Base-by-base conservation (phyloP, 768 basidiomycete genomes). In the Sistotremastrum niveocremeum region DNA sequence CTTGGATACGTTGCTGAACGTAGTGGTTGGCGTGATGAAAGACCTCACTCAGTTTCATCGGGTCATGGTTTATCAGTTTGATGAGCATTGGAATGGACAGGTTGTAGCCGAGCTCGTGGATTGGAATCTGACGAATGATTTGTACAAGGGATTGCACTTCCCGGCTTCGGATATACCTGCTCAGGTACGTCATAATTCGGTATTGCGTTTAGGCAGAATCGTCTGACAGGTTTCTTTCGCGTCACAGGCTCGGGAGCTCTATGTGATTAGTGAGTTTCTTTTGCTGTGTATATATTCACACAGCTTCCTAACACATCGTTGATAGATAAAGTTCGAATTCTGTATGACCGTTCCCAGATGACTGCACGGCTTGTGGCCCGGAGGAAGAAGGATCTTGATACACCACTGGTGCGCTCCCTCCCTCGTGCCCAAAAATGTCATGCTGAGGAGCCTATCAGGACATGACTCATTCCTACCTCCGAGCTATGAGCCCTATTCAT, bases 401-500 rank as follows among this genome's bases (percentile, higher is more conserved):
- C 62, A 4, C 84, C 85, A 3, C 62, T 87, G 46, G 77, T 79
- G 58, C 38, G 69, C 65, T 11, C 41, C 33, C 36, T 38, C 31
- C 34, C 5, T 20, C n/a, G 29, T 29, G 29, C 43, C 12, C 42
- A 41, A 33, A 9, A 4, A 29, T 37, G 28, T 6, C n/a, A 11
- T 29, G 7, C 29, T 20, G 6, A 8, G 30, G 5, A 7, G 32
- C 5, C 20, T 3, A 41, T 1, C 48, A 82, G 73, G 76, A 88
- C 55, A 85, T 88, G 83, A 86, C 85, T 0, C 81, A 88, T 60
- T 83, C 78, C 46, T 84, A 81, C 52, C 65, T 88, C 6, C 74
- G 85, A n/a, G 84, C 84, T 0, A 87, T 90, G 84, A 82, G 80
- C 51, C 86, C 85, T 4, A 85, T 90, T 41, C 85, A 88, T 56